Conservation (phyloP, 768 basidiomycete genomes). For the Obba rivulosa region DNA sequence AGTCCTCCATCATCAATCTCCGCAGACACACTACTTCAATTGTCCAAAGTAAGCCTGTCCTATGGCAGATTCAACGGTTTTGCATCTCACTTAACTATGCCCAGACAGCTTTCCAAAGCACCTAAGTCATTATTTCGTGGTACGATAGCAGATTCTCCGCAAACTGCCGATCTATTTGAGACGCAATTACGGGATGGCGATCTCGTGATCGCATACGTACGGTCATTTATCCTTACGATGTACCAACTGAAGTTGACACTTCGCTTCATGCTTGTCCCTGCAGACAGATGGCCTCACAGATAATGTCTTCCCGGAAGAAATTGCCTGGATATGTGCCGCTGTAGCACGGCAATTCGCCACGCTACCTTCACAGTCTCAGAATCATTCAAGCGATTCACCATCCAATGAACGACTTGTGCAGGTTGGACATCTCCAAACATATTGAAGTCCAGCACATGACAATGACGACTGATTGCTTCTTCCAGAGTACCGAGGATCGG, state of each 20-base stretch:
- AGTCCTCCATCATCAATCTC: constrained; percentile 43
- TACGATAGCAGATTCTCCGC: constrained; percentile 31
- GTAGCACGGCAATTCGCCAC: constrained; percentile 38
- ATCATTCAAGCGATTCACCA: neutral
- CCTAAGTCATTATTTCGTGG: constrained; percentile 21
- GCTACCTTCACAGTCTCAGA: neutral
- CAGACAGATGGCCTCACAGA: constrained; percentile 55
- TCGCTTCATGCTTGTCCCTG: neutral
- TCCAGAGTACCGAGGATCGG: constrained; percentile 43
- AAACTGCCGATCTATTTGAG: constrained; percentile 39
- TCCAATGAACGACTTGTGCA: no score
- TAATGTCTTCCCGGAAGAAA: constrained; percentile 61
- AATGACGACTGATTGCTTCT: no score
- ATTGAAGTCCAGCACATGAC: no score
- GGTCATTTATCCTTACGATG: constrained; percentile 6
- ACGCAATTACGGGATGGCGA: constrained; percentile 48
- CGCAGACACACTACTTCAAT: constrained; percentile 43
- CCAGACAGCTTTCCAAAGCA: constrained; percentile 33
- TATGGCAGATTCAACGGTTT: neutral
- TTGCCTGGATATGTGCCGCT: constrained; percentile 64
- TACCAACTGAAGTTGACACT: no score
- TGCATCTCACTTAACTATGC: neutral
- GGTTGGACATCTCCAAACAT: no score
- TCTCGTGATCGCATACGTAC: constrained; percentile 44
- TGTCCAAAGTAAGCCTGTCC: constrained; percentile 37